Evolutionary conservation across 805 yeast genomes (phyloP), one percentile per base, ranked within the genome.

Genomic region (Wickerhamiella musiphila): DNA sequence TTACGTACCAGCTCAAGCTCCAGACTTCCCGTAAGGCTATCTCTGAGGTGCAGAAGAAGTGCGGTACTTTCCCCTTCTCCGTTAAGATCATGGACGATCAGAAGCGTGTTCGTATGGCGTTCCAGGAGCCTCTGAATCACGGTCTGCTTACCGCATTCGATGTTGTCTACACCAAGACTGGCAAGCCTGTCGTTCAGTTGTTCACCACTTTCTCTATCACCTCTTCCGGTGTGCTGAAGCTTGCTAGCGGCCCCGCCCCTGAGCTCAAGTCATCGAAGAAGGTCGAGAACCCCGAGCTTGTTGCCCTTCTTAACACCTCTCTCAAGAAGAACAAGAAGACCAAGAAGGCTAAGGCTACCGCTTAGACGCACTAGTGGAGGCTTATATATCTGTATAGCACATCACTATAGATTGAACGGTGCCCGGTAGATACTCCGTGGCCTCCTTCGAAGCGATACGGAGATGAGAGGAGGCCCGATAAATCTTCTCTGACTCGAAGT

Each of bases 141-240:
- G 64, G 67, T 39, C 68, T 74, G 26, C 61, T 75, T 47, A 63
- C 65, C 49, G 70, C 79, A 29, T 75, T 76, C 52, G 84, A 76
- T 38, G 65, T 77, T 33, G 62, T 64, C 51, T 63, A 68, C 51
- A 82, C 73, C 49, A 73, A 70, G 58, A 70, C 71, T 41, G 74
- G 70, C 37, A 73, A 70, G 52, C 57, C 49, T 36, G 66, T 78
- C 43, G 79, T 78, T 20, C 82, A 77, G 59, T 71, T 60, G 52
- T 76, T 71, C 60, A 68, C 81, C 43, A 78, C 86, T 29, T 67
- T 77, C 47, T 83, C 77, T 22, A 53, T 78, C 46, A 76, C 83
- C 51, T 71, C 71, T 57, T 69, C 69, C 45, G 86, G 86, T 31
- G 58, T 71, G 45, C 68, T 73, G 44, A 72, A 68, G 57, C 63